Conservation (phyloP, 441 rosid genomes). For the Lepidium campestre region DNA sequence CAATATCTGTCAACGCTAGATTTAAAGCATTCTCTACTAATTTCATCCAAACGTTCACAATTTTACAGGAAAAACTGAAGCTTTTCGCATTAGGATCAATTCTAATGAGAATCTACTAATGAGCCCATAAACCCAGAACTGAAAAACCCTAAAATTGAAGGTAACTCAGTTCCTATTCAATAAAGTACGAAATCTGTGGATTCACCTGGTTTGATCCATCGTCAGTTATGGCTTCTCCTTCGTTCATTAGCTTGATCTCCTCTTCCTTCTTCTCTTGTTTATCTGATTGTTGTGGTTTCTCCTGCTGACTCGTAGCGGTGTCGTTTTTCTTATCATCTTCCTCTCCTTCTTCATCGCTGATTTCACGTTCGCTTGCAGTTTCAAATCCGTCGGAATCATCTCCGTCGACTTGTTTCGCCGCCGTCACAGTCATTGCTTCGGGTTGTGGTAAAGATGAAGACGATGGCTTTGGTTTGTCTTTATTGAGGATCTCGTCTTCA, state of each 20-base stretch:
- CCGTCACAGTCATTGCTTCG: conserved; percentile 3
- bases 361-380: conserved; percentile 80
- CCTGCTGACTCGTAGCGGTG: conserved; percentile 8
- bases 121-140: conserved; percentile 11
- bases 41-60: not conserved
- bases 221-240: conserved; percentile 21
- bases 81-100: not conserved
- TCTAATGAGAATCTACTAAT: not conserved
- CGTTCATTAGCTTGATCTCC: conserved; percentile 1
- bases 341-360: conserved; percentile 43
- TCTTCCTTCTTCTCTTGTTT: conserved; percentile 12
- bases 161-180: not conserved
- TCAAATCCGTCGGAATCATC: conserved; percentile 80
- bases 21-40: not conserved
- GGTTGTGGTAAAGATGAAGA: conserved; percentile 15
- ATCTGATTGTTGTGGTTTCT: conserved; percentile 8
- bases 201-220: conserved; percentile 48
- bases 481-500: conserved; percentile 21
- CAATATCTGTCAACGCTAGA: not conserved
- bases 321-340: conserved; percentile 7
- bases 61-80: not conserved
- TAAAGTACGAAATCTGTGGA: not conserved
- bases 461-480: conserved; percentile 22
- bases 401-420: conserved; percentile 23
- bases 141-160: conserved; percentile 8